Percentiles rank a stretch among this genome's conserved stretches.
Conservation (phyloP, 139 green algal genomes). For the Protoeuglena noctilucae region DNA sequence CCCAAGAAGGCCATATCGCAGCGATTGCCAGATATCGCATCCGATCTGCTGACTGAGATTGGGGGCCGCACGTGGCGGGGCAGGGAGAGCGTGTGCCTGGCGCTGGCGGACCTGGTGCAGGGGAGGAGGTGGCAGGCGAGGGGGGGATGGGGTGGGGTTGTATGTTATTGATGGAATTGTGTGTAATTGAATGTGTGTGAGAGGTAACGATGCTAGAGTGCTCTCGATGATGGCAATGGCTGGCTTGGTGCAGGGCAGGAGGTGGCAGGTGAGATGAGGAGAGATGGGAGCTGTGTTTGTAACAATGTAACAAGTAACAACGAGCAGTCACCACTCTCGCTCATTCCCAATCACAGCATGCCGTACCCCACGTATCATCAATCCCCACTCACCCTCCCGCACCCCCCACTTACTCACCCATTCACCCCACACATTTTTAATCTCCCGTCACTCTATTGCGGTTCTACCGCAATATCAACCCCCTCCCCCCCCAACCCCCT, state of each 20-base stretch:
- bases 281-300: slow-evolving; percentile 4
- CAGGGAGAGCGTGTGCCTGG: slow-evolving; percentile 49
- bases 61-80: slow-evolving; percentile 64
- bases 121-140: slow-evolving; percentile 12
- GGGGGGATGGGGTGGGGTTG: slow-evolving; percentile 3
- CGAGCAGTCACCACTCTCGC: too few relatives aligned
- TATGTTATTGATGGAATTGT: background rate
- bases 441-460: too few relatives aligned
- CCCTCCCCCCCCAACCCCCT: background rate
- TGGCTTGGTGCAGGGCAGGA: slow-evolving; percentile 57
- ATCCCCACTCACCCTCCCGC: too few relatives aligned
- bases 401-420: too few relatives aligned
- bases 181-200: background rate
- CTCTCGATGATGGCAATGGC: slow-evolving; percentile 38
- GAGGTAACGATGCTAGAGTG: background rate
- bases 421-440: too few relatives aligned
- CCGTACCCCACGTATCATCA: too few relatives aligned
- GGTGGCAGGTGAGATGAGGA: background rate
- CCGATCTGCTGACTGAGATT: slow-evolving; percentile 45
- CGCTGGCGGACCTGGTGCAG: slow-evolving; percentile 59
- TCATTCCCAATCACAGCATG: too few relatives aligned
- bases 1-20: slow-evolving; percentile 30
- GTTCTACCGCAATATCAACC: background rate
- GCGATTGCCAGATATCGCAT: slow-evolving; percentile 47
- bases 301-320: background rate